A percentile compares a stretch with the other conserved stretches of the same genome.
These are phyloP conservation scores for Clohesyomyces aquaticus DNA, from an alignment of 495 filamentous ascomycete genomes.

Conservation along the genomic window DNA sequence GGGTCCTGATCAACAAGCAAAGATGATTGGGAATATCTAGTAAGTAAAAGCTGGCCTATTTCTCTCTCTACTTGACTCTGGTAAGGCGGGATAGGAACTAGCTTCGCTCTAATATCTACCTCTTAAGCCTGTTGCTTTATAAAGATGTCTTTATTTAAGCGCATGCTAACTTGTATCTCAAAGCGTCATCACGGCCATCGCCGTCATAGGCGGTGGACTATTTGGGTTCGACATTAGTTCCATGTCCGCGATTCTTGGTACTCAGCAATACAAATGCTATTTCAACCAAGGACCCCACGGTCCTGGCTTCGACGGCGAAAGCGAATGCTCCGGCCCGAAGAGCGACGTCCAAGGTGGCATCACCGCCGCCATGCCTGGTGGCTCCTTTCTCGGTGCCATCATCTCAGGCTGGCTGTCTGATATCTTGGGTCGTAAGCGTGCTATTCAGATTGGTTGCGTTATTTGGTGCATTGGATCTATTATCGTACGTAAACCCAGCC, in stretches of 20 bases:
- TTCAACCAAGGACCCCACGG: slow-evolving; percentile 55
- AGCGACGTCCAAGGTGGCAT: slow-evolving; percentile 48
- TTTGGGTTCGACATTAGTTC: slow-evolving; percentile 85
- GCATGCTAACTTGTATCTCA: slow-evolving; percentile 52
- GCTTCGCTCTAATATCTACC: no score
- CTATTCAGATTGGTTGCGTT: slow-evolving; percentile 66
- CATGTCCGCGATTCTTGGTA: slow-evolving; percentile 70
- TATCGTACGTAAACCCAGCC: no score
- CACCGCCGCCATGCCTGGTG: slow-evolving; percentile 68
- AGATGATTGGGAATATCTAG: neutral
- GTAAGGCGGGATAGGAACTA: no score
- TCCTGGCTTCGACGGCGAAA: slow-evolving; percentile 44
- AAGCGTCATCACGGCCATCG: slow-evolving; percentile 71
- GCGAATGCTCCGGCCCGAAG: slow-evolving; percentile 42
- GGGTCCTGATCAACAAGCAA: neutral
- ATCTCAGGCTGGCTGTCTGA: slow-evolving; percentile 70
- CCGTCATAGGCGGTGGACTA: slow-evolving; percentile 75
- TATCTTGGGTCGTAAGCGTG: slow-evolving; percentile 64
- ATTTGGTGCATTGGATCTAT: slow-evolving; percentile 75
- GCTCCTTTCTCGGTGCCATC: slow-evolving; percentile 74
- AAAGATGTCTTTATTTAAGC: no score
- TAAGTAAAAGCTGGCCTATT: neutral
- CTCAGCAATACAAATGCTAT: slow-evolving; percentile 60
- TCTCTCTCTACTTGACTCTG: neutral
- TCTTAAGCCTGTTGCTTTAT: no score